Conservation (phyloP, 352 stramenopile genomes). For the Pythium phragmiticola region DNA sequence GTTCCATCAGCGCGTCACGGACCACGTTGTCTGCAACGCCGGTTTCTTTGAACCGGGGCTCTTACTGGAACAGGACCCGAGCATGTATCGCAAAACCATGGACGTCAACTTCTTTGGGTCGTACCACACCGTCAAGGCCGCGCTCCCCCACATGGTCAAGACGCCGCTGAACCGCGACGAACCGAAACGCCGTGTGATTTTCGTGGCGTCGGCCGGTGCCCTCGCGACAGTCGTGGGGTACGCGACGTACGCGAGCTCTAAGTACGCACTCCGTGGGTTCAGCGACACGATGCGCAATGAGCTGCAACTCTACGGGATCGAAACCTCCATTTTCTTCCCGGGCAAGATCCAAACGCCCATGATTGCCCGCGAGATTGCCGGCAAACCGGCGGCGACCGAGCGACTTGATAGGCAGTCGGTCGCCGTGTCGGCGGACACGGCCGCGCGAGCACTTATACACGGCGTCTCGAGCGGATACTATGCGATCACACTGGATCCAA, state of each 20-base stretch:
- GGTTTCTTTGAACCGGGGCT: slow-evolving; percentile 33
- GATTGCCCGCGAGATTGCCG: slow-evolving; percentile 8
- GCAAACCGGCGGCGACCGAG: slow-evolving; percentile 17
- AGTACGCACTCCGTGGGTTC: slow-evolving; percentile 90
- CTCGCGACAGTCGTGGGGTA: slow-evolving; percentile 81
- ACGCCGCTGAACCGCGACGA: slow-evolving; percentile 16
- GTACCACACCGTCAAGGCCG: slow-evolving; percentile 57
- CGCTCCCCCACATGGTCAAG: slow-evolving; percentile 59
- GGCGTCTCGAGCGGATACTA: slow-evolving; percentile 49
- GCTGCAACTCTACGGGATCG: slow-evolving; percentile 70
- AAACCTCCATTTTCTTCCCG: slow-evolving; percentile 89
- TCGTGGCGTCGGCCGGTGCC: slow-evolving; percentile 51
- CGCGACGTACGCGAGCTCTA: slow-evolving; percentile 84
- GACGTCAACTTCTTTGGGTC: slow-evolving; percentile 63
- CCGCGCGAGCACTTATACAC: slow-evolving; percentile 55
- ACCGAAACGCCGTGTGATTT: slow-evolving; percentile 45
- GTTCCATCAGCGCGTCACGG: slow-evolving; percentile 51
- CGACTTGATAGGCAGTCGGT: not conserved
- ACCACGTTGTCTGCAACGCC: slow-evolving; percentile 60
- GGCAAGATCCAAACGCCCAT: slow-evolving; percentile 51
- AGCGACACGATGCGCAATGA: slow-evolving; percentile 86
- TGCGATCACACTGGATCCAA: slow-evolving; percentile 57
- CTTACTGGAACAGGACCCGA: slow-evolving; percentile 52
- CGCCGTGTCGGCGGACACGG: slow-evolving; percentile 24
- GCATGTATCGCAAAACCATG: slow-evolving; percentile 43